A percentile compares a stretch with the other conserved stretches of the same genome.
Evolutionary conservation across 345 rosid genomes (phyloP).

Genomic region (Linum usitatissimum): DNA sequence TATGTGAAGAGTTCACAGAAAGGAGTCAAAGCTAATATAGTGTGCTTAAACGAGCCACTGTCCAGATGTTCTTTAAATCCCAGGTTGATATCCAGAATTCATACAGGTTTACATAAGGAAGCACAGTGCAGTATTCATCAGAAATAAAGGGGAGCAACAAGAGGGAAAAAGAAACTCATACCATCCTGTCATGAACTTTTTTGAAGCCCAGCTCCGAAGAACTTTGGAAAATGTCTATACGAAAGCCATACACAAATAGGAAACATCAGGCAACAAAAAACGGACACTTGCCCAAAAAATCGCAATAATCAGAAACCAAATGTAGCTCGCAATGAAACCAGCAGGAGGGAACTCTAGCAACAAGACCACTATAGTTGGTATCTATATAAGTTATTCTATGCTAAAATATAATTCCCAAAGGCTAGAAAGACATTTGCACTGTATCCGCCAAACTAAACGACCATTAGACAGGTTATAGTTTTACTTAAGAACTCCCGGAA

Average conservation of each 20-base stretch:
- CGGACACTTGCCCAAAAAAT: background rate
- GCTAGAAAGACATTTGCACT: background rate
- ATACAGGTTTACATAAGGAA: background rate
- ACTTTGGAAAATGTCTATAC: constrained; percentile 82
- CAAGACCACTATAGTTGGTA: too few relatives aligned
- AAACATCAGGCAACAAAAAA: constrained; percentile 9
- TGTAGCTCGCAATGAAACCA: background rate
- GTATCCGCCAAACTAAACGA: background rate
- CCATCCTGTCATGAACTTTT: constrained; percentile 99
- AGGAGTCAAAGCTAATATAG: background rate
- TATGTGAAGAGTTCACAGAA: background rate
- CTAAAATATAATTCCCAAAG: background rate
- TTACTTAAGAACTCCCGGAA: background rate
- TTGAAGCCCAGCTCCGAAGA: constrained; percentile 95
- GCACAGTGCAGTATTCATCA: background rate
- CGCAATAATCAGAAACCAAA: background rate
- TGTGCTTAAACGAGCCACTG: background rate
- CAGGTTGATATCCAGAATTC: background rate
- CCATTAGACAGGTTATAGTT: background rate
- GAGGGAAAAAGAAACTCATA: constrained; percentile 19
- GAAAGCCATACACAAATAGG: constrained; percentile 5
- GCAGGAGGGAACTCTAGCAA: too few relatives aligned
- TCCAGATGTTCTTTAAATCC: background rate
- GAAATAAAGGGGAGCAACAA: constrained; percentile 5
- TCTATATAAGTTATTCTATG: background rate